Base-by-base conservation (phyloP, 2,329 filamentous ascomycete genomes). In the Penicillium sp. region DNA sequence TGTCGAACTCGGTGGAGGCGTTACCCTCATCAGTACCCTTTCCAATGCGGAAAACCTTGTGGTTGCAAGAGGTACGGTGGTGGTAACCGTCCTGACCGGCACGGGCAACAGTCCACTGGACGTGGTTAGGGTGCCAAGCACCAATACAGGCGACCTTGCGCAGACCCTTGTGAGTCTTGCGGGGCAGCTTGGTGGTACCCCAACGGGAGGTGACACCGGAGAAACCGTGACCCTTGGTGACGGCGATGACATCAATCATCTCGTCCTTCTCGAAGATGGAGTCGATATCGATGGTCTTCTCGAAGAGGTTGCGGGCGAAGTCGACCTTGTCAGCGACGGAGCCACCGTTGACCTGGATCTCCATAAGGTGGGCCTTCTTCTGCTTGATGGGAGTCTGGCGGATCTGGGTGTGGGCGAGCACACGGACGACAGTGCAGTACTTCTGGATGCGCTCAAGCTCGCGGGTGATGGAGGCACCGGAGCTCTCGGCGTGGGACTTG, bases 101-200 rank as follows among this genome's bases (percentile, higher is more conserved):
- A 89, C 94, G 94, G 77, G 93, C 94, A 84, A 99, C 94, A 79
- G 94, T 99, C 94, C 94, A 99, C 85, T 99, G 94, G 81, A 99
- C 94, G 91, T 99, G 94, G 81, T 90, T 91, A 77, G 94, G 94
- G 86, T 99, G 94, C 94, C 94, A 99, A 73, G 94, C 94, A 90
- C 94, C 94, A 80, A 99, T 99, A 96, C 94, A 99, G 77, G 94
- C 94, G 72, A 99, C 93, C 90, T 99, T 99, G 76, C 94, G 89
- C 76, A 99, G 91, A 96, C 94, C 94, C 89, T 99, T 99, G 90
- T 99, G 94, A 62, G 94, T 99, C 91, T 99, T 99, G 78, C 94
- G 91, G 71, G 94, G 94, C 75, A 99, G 91, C 91, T 97, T 99
- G 90, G 97, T 99, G 84, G 94, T 99, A 73, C 94, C 94, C 94